Percentiles rank a stretch among this genome's conserved stretches.
phyloP scores from a whole-genome alignment of 352 stramenopile genomes.

The Peronospora farinosa region DNA sequence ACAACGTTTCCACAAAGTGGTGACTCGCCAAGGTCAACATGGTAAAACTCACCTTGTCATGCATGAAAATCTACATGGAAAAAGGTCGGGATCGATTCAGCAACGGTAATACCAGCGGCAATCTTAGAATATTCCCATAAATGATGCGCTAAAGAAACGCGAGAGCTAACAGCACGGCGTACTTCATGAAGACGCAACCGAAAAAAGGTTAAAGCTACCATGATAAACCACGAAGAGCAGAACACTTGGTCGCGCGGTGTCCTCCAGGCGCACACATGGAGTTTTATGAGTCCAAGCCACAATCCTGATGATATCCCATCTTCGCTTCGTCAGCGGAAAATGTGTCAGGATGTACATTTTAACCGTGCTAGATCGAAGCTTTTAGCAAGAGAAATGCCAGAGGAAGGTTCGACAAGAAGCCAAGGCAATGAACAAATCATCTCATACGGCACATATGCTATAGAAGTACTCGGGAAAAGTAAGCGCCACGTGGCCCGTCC shows the following conservation, averaged over 20 bases:
- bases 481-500: conserved; percentile 73
- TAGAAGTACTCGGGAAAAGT: conserved; percentile 70
- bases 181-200: conserved; percentile 66
- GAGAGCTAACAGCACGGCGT: conserved; percentile 56
- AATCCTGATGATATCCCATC: conserved; percentile 62
- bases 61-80: conserved; percentile 83
- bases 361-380: conserved; percentile 82
- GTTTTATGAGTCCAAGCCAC: conserved; percentile 82
- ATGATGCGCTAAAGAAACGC: conserved; percentile 60
- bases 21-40: conserved; percentile 24
- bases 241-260: conserved; percentile 55
- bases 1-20: conserved; percentile 43
- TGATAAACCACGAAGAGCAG: conserved; percentile 60
- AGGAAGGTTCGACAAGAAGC: conserved; percentile 76
- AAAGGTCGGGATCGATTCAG: too few species aligned
- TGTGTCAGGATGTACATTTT: conserved; percentile 75
- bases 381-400: conserved; percentile 77
- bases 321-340: conserved; percentile 32
- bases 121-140: conserved; percentile 8
- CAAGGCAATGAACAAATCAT: conserved; percentile 83
- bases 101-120: too few species aligned
- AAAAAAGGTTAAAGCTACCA: conserved; percentile 33
- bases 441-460: conserved; percentile 79
- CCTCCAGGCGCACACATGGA: conserved; percentile 86
- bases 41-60: conserved; percentile 50